Evolutionary conservation across 2,329 filamentous ascomycete genomes (phyloP), one percentile per base, ranked within the genome.

Genomic region (Blumeria hordei): DNA sequence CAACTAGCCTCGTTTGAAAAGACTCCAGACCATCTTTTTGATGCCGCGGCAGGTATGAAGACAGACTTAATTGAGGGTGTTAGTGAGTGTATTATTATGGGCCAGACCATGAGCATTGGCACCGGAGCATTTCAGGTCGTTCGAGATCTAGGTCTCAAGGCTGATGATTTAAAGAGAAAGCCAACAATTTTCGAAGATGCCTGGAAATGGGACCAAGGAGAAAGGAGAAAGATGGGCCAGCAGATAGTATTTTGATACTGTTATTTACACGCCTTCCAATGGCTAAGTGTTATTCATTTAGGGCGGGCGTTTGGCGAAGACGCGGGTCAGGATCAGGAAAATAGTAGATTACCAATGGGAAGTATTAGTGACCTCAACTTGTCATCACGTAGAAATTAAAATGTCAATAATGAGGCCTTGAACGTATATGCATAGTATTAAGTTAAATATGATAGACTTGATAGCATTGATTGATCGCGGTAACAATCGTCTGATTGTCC

Each of bases 1-100:
- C 92, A 98, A 68, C 75, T 98, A 11, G 92, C 92, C 0, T 90
- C 83, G 16, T 98, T 98, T 65, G 92, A 98, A 69, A 96, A 96
- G 76, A 98, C 92, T 50, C 88, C 92, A 0, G 92, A 98, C 66
- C 92, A 98, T 69, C 70, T 98, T 43, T 98, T 98, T 64, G 90
- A 95, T 59, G 92, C 92, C 2, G 92, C 88, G 6, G 85, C 87
- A 5, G 81, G 82, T 56, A 93, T 93, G 74, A 95, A 95, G 72
- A 83, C 79, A 33, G 92, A 98, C 69, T 75, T 78, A 59, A 93
- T 98, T 58, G 85, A 94, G 67, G 92, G 92, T 62, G 92, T 98
- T 9, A 85, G 79, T 55, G 92, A 98, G 70, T 93, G 88, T 69
- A 96, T 98, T 65, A 98, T 98, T 65, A 92, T 96, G 82, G 92